Evolutionary conservation across 2,329 filamentous ascomycete species (phyloP).

Genomic region (Trichoderma sp.): DNA sequence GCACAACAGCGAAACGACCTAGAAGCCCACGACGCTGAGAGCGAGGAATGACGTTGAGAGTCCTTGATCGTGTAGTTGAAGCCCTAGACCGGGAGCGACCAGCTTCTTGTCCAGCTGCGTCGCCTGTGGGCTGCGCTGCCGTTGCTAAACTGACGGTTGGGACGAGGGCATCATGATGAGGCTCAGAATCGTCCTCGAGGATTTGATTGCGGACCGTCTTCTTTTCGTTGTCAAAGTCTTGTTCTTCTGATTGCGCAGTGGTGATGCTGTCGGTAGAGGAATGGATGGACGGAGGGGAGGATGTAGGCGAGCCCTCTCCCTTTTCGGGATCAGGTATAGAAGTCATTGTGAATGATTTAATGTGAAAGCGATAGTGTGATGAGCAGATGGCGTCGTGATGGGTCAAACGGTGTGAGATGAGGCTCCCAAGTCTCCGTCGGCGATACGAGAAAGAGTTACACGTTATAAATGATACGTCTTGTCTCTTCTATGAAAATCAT

Average conservation of each 20-base stretch:
- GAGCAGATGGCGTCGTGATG: not conserved
- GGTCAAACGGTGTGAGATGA: not conserved
- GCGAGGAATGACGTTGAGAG: slow-evolving; percentile 43
- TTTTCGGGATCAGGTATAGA: slow-evolving; percentile 3
- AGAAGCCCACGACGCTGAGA: slow-evolving; percentile 67
- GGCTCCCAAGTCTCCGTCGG: not conserved
- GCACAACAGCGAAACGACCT: slow-evolving; percentile 66
- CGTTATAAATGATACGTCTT: not conserved
- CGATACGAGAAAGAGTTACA: not conserved
- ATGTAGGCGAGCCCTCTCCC: not conserved
- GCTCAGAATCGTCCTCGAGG: not conserved
- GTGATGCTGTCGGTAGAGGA: slow-evolving; percentile 5
- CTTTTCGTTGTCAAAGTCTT: slow-evolving; percentile 3
- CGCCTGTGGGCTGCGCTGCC: not conserved
- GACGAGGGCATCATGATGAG: slow-evolving; percentile 9
- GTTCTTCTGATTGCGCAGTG: slow-evolving; percentile 5
- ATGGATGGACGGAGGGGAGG: not conserved
- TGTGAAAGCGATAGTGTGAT: not conserved
- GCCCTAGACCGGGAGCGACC: slow-evolving; percentile 32
- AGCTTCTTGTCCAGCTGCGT: not conserved
- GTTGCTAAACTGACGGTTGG: slow-evolving; percentile 7
- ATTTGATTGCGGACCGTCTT: not conserved
- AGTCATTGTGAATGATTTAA: not conserved
- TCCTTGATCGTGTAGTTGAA: slow-evolving; percentile 41
- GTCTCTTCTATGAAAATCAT: not conserved